Conservation (phyloP, 2,329 filamentous ascomycete species). For the Passalora sequoiae region DNA sequence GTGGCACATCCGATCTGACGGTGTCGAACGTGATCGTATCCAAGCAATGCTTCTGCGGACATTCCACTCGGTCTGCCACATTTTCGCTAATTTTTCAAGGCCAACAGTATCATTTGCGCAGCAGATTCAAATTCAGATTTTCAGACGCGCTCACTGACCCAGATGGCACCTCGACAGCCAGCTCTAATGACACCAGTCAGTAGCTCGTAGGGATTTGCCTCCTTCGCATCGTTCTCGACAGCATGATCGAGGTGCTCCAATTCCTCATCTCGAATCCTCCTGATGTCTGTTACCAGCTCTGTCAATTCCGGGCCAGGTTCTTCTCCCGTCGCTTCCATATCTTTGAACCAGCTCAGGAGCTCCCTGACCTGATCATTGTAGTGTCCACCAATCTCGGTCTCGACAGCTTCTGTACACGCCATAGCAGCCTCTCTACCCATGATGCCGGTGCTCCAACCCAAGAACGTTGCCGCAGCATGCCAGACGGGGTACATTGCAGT, state of each 20-base stretch:
- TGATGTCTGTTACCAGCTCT: conserved; percentile 65
- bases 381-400: conserved; percentile 94
- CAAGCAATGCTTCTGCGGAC: no score
- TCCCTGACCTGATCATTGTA: conserved; percentile 88
- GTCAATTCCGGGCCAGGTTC: conserved; percentile 73
- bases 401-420: conserved; percentile 97
- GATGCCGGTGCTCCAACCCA: conserved; percentile 85
- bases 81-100: no score
- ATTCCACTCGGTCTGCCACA: no score
- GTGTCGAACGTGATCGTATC: no score
- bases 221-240: conserved; percentile 84
- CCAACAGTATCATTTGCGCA: no score
- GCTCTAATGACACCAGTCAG: conserved; percentile 80
- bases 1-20: no score
- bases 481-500: conserved; percentile 90
- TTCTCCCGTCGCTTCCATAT: conserved; percentile 72
- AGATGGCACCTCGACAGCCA: conserved; percentile 90
- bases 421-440: conserved; percentile 92
- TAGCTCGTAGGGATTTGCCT: conserved; percentile 83
- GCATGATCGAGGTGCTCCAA: conserved; percentile 95
- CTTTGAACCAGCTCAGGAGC: conserved; percentile 72
- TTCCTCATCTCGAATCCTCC: conserved; percentile 89
- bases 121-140: no score
- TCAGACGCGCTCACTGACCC: conserved; percentile 73
- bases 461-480: conserved; percentile 69